Evolutionary conservation across 306 rosid genomes (phyloP), one percentile per base, ranked within the genome.

Genomic region (Adenanthera pavonina): DNA sequence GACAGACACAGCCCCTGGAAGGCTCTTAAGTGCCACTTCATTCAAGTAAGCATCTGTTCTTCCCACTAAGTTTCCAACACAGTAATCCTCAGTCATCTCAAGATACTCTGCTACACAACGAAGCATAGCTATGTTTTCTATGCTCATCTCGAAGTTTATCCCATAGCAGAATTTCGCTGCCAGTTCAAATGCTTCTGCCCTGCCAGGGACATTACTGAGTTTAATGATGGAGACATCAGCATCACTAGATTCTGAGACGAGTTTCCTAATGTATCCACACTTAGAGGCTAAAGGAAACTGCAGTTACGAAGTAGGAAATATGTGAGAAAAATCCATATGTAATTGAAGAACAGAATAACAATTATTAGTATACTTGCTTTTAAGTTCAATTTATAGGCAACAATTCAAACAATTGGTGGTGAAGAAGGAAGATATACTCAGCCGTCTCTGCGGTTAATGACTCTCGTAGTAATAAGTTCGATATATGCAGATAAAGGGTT

Each of bases 91-190:
- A 4, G 98, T 92, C 99, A 96, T 96, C 86, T 87, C 92, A 16
- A 96, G 97, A 86, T 92, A 91, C 86, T 96, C 99, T 1, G 97
- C 96, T 76, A 78, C 92, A 4, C 97, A 96, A n/a, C 94, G 93
- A 2, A 96, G 97, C 73, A 35, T 82, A 19, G 93, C 97, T 0
- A 93, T 93, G 85, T 93, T 96, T 67, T 89, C 98, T 2, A 91
- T 84, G 79, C 82, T 76, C 66, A 96, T 92, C 85, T 93, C 98
- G 41, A 96, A 96, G 52, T 92, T 96, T 80, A 96, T 93, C n/a
- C 98, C 98, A 15, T 96, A 96, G 65, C 99, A 96, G 87, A 96
- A 96, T 35, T 91, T 93, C 17, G 98, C 99, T 40, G 99, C 94
- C 33, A 93, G 92, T 66, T 96, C 99, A 76, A 96, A 96, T 20